These are phyloP conservation scores for Exophiala dermatitidis DNA, from an alignment of 2,329 filamentous ascomycete genomes.

Conservation along the genomic window DNA sequence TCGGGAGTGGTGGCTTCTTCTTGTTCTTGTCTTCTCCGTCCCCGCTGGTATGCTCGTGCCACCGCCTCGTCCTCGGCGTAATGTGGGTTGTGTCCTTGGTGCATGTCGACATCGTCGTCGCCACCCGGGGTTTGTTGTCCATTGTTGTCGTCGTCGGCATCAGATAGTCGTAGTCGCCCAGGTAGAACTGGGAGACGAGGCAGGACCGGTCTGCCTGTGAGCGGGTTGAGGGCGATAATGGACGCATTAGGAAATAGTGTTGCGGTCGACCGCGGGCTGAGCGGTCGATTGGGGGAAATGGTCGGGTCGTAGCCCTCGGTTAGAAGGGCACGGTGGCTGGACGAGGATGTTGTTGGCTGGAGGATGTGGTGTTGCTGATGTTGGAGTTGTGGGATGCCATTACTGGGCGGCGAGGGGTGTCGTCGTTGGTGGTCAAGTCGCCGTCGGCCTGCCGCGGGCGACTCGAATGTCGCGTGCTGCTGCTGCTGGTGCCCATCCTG, in stretches of 20 bases:
- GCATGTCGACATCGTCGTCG: slow-evolving; percentile 8
- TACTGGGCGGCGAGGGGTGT: slow-evolving; percentile 1
- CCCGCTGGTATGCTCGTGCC: background rate
- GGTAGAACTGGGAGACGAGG: slow-evolving; percentile 37
- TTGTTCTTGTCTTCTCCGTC: background rate
- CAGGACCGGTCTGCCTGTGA: slow-evolving; percentile 24
- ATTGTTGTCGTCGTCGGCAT: slow-evolving; percentile 32
- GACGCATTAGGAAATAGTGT: slow-evolving; percentile 21
- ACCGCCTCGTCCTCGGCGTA: background rate
- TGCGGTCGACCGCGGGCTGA: slow-evolving; percentile 20
- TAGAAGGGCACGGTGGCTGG: slow-evolving; percentile 2
- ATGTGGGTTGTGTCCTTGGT: slow-evolving; percentile 1
- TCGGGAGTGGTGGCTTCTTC: background rate
- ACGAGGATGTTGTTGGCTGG: background rate
- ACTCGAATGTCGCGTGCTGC: background rate
- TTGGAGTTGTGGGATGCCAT: background rate
- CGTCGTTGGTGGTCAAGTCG: background rate
- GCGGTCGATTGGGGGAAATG: slow-evolving; percentile 17
- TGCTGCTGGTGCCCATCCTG: background rate
- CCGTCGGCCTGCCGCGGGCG: no score
- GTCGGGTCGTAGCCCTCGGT: slow-evolving; percentile 22
- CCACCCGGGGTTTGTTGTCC: slow-evolving; percentile 2
- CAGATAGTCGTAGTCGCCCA: slow-evolving; percentile 32
- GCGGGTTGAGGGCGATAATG: slow-evolving; percentile 24
- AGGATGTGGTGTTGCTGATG: slow-evolving; percentile 7